Base-by-base conservation (phyloP, 2,329 filamentous ascomycete genomes). In the Sporothrix dimorphospora region DNA sequence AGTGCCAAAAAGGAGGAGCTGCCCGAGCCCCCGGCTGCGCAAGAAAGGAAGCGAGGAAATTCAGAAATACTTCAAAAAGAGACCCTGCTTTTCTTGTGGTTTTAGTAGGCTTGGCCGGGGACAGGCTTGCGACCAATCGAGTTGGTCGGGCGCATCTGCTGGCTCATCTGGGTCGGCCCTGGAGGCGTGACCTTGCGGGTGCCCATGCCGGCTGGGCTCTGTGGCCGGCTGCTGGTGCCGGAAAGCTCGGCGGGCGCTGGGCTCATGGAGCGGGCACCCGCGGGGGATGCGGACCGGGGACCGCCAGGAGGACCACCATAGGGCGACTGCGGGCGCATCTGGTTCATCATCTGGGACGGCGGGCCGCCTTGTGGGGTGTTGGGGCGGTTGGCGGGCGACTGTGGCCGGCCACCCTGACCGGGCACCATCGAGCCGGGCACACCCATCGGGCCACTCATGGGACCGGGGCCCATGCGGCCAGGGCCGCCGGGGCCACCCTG, bases 91-190 rank as follows among this genome's bases (percentile, higher is more conserved):
- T 45, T 11, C 21, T 45, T 45, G n/a, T 16, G 27, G 24, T 27
- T 27, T 24, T 77, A 87, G 71, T 84, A 85, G 4, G 86, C 85
- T 78, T 88, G 86, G 47, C 86, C 86, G 6, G 87, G 86, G 53
- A 89, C 84, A 34, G 87, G 86, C 78, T 89, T 89, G 71, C 87
- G 84, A 75, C 80, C 82, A 73, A 88, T 82, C 34, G 84, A 80
- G 53, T 81, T 83, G 40, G 82, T 27, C 16, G 70, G 49, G 1
- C 73, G 73, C 67, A 67, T 51, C 27, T 57, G 57, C 53, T 68
- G 51, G 76, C 82, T 84, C 82, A 86, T 84, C 6, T 83, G 82
- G 75, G 83, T 83, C 65, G 84, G 79, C 72, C 85, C 83, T 2
- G 84, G 80, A 47, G 83, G 83, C 57, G 80, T 84, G 73, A 81